Evolutionary conservation across 2,329 filamentous ascomycete species (phyloP), one percentile per base, ranked within the genome.

Genomic region (Blumeria graminis): DNA sequence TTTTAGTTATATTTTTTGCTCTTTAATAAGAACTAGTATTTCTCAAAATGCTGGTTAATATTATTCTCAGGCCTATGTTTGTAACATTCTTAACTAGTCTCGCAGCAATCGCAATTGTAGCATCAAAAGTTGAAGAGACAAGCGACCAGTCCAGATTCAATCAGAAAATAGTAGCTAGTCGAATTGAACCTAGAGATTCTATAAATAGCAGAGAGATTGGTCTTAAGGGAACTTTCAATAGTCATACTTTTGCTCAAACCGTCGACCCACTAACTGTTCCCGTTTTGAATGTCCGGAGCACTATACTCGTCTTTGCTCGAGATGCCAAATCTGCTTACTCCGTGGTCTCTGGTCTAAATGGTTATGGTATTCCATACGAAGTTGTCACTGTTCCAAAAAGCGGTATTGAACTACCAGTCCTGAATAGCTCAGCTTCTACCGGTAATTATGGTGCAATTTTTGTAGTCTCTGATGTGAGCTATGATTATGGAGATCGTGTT

Each of bases 371-470:
- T 59, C 76, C 77, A 1, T 80, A 72, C 61, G 69, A 78, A 60
- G 69, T 72, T 6, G 62, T 79, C 10, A 60, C 74, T 18, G 75
- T 81, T n/a, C 76, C 76, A 7, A 69, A 75, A 61, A 62, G 63
- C 6, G 77, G 77, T 13, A 67, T 70, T 5, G 61, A 67, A 16
- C 71, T 81, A 33, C 78, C 78, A 0, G 59, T 66, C 0, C 70
- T 81, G 35, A 79, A 75, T 62, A 68, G 69, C 11, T 59, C 59
- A 35, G 68, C 65, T 3, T 70, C 67, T 3, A 65, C 69, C 55
- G 77, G 77, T 58, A 79, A 77, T 64, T 81, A 74, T 61, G 77
- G 76, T 22, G 76, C 75, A 53, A 78, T 81, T 62, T 70, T 81
- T 18, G 57, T 65, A 18, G 55, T 64, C 14, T 63, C 62, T 11